Percentiles rank a stretch among this genome's conserved stretches.
Conservation (phyloP, 345 rosid species). For the Rhizophora apiculata region DNA sequence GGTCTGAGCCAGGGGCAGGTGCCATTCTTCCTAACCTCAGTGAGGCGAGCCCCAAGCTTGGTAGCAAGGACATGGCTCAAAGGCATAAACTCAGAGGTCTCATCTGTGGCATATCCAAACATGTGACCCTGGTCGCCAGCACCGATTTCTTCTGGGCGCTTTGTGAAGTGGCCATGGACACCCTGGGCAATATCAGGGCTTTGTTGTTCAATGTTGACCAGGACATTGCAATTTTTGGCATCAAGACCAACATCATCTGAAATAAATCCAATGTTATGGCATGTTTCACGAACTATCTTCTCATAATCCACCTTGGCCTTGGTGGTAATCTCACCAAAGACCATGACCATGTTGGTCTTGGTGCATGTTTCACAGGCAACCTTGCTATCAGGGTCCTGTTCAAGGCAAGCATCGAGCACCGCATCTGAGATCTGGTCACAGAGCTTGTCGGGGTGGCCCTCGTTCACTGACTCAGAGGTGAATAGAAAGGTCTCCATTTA, state of each 20-base stretch:
- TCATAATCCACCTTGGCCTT: constrained; percentile 36
- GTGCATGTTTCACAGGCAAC: constrained; percentile 51
- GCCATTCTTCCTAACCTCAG: constrained; percentile 37
- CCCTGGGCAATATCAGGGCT: constrained; percentile 39
- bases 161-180: constrained; percentile 39
- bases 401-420: constrained; percentile 47
- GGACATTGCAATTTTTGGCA: constrained; percentile 37
- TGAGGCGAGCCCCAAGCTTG: constrained; percentile 35
- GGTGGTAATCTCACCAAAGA: constrained; percentile 38
- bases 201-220: constrained; percentile 38
- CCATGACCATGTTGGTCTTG: constrained; percentile 48
- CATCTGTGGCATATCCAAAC: constrained; percentile 40
- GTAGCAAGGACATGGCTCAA: constrained; percentile 39
- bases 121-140: constrained; percentile 41
- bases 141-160: constrained; percentile 37
- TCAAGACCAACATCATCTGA: constrained; percentile 35
- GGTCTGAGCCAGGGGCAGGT: constrained; percentile 38
- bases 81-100: constrained; percentile 37
- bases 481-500: constrained; percentile 49
- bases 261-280: constrained; percentile 33
- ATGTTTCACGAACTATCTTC: constrained; percentile 36
- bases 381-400: constrained; percentile 47
- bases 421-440: constrained; percentile 53
- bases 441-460: constrained; percentile 52
- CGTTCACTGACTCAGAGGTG: constrained; percentile 49